Evolutionary conservation across 371 early-diverging fungal species (phyloP), one percentile per base, ranked within the genome.

Genomic region (Fennellomyces sp.): DNA sequence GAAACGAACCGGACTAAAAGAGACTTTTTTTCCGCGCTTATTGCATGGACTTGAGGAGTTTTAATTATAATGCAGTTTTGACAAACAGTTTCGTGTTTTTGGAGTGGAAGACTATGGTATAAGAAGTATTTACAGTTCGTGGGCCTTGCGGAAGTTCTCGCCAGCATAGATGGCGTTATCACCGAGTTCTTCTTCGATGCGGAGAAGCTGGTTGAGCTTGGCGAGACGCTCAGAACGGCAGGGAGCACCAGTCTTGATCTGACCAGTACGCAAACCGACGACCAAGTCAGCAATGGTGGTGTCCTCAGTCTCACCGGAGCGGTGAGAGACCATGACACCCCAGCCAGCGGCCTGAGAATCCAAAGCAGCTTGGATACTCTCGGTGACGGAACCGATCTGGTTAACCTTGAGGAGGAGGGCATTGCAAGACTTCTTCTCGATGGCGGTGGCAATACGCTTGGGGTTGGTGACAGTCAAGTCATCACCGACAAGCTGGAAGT

Each of bases 211-310:
- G 90, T 99, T 99, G 87, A 96, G 97, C 89, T 99, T 99, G 73
- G 95, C 94, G 56, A 97, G 80, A 70, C 99, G 89, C 84, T 99
- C 99, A 39, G 96, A 94, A 63, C 99, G 88, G 90, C 97, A 97
- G 31, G 99, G 98, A 45, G 99, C 99, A 72, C 99, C 99, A 56
- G 98, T 95, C 92, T 99, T 99, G 88, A 99, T 97, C 84, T 98
- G 97, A 61, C 99, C 98, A 59, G 95, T 91, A 66, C 93, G 93
- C 56, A 99, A 87, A 75, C 98, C 99, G 35, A 99, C 99, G 53
- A 97, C 96, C 27, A 99, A 88, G 70, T 98, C 98, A 51, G 98
- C 96, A 79, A 99, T 98, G 85, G 97, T 96, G 63, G 94, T 91
- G 83, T 99, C 99, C 82, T 99, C 99, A 63, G 99, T 99, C 84